phyloP scores from a whole-genome alignment of 805 yeast species.

The Teunomyces barrocoloradensis region DNA sequence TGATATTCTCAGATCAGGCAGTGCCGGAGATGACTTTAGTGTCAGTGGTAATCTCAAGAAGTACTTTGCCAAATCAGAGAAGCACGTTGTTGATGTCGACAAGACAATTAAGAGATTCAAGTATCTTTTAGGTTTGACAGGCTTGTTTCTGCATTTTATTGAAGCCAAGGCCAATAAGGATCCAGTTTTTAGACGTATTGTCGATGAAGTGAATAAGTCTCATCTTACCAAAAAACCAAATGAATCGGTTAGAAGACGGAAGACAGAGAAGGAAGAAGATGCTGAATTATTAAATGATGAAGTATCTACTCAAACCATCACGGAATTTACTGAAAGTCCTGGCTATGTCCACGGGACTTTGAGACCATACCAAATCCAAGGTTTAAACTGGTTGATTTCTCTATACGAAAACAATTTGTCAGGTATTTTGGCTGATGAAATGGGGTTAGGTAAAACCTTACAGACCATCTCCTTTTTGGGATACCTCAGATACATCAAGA shows the following conservation, averaged over 20 bases:
- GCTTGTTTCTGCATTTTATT: slow-evolving; percentile 66
- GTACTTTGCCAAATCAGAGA: slow-evolving; percentile 35
- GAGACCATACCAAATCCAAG: slow-evolving; percentile 77
- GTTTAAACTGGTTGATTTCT: slow-evolving; percentile 74
- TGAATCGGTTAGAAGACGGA: slow-evolving; percentile 48
- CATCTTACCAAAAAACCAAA: slow-evolving; percentile 3
- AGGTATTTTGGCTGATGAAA: slow-evolving; percentile 81
- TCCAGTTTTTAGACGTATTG: slow-evolving; percentile 51
- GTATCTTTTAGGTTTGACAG: slow-evolving; percentile 63
- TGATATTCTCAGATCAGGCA: slow-evolving; percentile 4
- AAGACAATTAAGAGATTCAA: slow-evolving; percentile 66
- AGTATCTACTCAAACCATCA: slow-evolving; percentile 28
- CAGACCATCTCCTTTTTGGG: slow-evolving; percentile 79
- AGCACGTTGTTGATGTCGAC: slow-evolving; percentile 47
- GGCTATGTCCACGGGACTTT: slow-evolving; percentile 54
- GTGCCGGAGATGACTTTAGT: background rate
- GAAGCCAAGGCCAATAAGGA: slow-evolving; percentile 63
- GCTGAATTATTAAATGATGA: slow-evolving; percentile 66
- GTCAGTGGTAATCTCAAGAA: slow-evolving; percentile 4
- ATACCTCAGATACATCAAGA: slow-evolving; percentile 59
- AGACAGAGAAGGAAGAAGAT: slow-evolving; percentile 77
- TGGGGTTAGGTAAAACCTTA: slow-evolving; percentile 81
- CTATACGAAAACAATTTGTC: slow-evolving; percentile 65
- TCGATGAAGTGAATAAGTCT: slow-evolving; percentile 35
- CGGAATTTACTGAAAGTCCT: slow-evolving; percentile 53